These are phyloP conservation scores for Tulasnella sp. DNA, from an alignment of 768 basidiomycete genomes.

Conservation along the genomic window DNA sequence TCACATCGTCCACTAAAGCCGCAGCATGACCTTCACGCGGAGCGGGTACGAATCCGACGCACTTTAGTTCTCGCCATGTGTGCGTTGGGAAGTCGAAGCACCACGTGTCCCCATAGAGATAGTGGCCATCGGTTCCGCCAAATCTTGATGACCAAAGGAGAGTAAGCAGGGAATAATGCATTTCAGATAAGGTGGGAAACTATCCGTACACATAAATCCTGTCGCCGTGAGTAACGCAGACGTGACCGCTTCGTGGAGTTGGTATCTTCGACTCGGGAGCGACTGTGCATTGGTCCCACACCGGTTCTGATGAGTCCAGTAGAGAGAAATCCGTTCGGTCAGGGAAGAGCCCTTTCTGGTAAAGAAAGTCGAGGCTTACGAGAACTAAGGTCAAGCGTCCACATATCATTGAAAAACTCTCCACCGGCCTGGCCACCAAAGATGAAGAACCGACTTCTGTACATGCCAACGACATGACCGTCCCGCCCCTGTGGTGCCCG, in stretches of 20 bases:
- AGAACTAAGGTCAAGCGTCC: conserved; percentile 81
- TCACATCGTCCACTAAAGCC: conserved; percentile 93
- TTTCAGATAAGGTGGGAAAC: background rate
- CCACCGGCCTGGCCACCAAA: no score
- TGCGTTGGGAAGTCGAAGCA: conserved; percentile 79
- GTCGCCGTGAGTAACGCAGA: conserved; percentile 80
- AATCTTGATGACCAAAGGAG: conserved; percentile 60
- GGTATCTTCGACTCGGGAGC: conserved; percentile 51
- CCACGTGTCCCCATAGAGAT: conserved; percentile 99
- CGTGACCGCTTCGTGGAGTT: conserved; percentile 88
- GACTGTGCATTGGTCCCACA: conserved; percentile 81
- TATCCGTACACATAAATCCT: conserved; percentile 73
- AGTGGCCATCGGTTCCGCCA: conserved; percentile 97
- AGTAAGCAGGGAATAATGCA: background rate
- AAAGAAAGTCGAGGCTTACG: conserved; percentile 98
- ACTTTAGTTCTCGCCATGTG: conserved; percentile 88
- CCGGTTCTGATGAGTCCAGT: conserved; percentile 76
- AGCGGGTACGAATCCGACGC: conserved; percentile 95
- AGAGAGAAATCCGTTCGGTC: conserved; percentile 50
- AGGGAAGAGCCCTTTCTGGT: conserved; percentile 84
- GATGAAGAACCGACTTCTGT: no score
- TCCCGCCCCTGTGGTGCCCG: no score
- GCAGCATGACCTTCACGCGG: conserved; percentile 97
- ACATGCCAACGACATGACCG: no score
- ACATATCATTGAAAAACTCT: conserved; percentile 69